These are phyloP conservation scores for Mortierella sp. DNA, from an alignment of 371 early-diverging fungal genomes.

Conservation along the genomic window DNA sequence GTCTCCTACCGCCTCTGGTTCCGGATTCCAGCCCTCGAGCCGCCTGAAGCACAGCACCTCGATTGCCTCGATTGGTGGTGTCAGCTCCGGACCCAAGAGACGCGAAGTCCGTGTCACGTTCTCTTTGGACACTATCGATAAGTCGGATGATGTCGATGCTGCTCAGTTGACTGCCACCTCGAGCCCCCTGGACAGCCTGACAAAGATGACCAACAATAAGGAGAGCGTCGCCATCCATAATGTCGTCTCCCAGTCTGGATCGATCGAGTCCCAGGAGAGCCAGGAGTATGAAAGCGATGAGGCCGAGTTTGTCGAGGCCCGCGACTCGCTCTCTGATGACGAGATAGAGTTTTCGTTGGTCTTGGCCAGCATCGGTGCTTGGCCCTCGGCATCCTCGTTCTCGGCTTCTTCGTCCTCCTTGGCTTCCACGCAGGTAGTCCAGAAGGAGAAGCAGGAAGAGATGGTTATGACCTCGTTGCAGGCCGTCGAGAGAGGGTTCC, in stretches of 20 bases:
- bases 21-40: conserved; percentile 15
- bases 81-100: conserved; percentile 2
- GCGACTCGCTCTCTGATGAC: conserved; percentile 33
- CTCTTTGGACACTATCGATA: conserved; percentile 50
- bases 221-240: conserved; percentile 10
- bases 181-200: conserved; percentile 23
- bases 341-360: conserved; percentile 30
- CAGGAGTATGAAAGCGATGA: conserved; percentile 34
- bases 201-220: conserved; percentile 13
- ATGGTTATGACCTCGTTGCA: conserved; percentile 22
- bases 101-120: conserved; percentile 51
- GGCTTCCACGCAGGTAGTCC: neutral
- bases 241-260: conserved; percentile 11
- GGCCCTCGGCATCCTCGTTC: conserved; percentile 23
- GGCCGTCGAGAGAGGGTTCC: conserved; percentile 24
- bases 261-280: neutral
- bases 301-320: conserved; percentile 46
- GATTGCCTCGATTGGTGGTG: neutral
- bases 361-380: conserved; percentile 27
- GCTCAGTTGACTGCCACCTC: neutral
- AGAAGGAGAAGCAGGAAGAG: conserved; percentile 23
- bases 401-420: neutral
- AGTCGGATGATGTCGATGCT: conserved; percentile 11
- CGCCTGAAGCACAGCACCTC: conserved; percentile 33
- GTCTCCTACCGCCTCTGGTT: neutral